These are phyloP conservation scores for Trichoderma virens DNA, from an alignment of 495 filamentous ascomycete species.

Conservation along the genomic window DNA sequence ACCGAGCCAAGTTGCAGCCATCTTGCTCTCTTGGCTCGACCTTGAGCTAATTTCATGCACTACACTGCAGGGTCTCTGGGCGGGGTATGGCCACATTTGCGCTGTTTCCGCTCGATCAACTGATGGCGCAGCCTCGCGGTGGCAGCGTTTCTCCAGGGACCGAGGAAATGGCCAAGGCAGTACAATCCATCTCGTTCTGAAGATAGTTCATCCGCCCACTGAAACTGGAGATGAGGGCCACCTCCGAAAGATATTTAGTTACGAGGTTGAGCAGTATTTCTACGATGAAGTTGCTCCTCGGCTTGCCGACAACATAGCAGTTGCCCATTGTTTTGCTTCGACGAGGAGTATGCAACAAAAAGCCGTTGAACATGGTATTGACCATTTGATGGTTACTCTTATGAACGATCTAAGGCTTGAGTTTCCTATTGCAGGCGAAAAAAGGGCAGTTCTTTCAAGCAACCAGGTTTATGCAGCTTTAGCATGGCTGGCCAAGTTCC, in stretches of 20 bases:
- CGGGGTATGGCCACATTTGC: conserved; percentile 38
- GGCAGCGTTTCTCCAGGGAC: conserved; percentile 9
- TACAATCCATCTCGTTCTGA: conserved; percentile 23
- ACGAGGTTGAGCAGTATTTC: conserved; percentile 40
- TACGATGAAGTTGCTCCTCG: conserved; percentile 28
- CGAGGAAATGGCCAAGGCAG: not conserved
- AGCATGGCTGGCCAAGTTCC: conserved; percentile 35
- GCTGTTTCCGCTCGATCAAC: conserved; percentile 24
- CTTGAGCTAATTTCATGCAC: conserved; percentile 23
- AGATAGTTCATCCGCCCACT: conserved; percentile 28
- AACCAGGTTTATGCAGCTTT: conserved; percentile 25
- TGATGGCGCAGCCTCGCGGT: conserved; percentile 12
- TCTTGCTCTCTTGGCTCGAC: conserved; percentile 21
- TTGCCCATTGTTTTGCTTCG: conserved; percentile 25
- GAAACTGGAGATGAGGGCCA: conserved; percentile 29
- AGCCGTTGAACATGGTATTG: conserved; percentile 20
- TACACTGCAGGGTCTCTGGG: conserved; percentile 34
- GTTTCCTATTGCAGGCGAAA: conserved; percentile 21
- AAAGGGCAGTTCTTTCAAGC: conserved; percentile 19
- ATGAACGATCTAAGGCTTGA: conserved; percentile 21
- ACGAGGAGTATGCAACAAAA: conserved; percentile 13
- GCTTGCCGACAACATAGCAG: conserved; percentile 21
- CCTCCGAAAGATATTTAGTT: conserved; percentile 40
- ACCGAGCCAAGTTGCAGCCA: conserved; percentile 14
- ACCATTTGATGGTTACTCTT: conserved; percentile 25